These are phyloP conservation scores for Grosmannia serpens DNA, from an alignment of 2,329 filamentous ascomycete species.

Conservation along the genomic window DNA sequence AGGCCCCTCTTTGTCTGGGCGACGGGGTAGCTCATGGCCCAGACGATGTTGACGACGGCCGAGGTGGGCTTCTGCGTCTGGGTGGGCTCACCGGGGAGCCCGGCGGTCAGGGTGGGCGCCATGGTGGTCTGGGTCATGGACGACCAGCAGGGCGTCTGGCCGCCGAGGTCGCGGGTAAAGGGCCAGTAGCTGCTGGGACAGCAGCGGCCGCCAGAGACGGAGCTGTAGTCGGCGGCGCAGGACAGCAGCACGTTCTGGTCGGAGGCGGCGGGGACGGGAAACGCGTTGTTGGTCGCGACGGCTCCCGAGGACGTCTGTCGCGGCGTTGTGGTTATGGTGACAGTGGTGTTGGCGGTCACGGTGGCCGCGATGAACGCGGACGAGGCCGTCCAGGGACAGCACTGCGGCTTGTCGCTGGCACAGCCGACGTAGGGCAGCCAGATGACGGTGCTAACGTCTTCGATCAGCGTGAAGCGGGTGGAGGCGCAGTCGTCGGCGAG, in stretches of 20 bases:
- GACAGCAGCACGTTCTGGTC: constrained; percentile 6
- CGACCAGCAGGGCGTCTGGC: constrained; percentile 18
- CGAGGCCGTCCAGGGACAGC: constrained; percentile 16
- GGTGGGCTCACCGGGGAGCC: constrained; percentile 10
- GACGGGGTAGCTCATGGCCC: constrained; percentile 17
- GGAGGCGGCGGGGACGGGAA: constrained; percentile 12
- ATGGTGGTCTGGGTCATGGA: constrained; percentile 9
- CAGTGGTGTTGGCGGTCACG: constrained; percentile 4
- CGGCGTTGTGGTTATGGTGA: constrained; percentile 4
- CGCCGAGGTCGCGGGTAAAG: constrained; percentile 16
- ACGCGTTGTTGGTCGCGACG: constrained; percentile 5
- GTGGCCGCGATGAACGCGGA: constrained; percentile 5
- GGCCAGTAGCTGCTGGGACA: constrained; percentile 17
- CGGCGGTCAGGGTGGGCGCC: constrained; percentile 13
- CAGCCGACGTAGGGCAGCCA: constrained; percentile 18
- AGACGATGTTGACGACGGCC: constrained; percentile 18
- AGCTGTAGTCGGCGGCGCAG: constrained; percentile 18
- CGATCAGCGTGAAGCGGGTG: constrained; percentile 17
- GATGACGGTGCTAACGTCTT: constrained; percentile 16
- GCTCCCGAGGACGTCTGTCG: background rate
- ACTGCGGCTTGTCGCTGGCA: constrained; percentile 15
- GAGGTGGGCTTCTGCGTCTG: constrained; percentile 15
- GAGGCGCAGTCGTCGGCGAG: constrained; percentile 14
- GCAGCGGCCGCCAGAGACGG: constrained; percentile 14
- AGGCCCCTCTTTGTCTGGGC: background rate